phyloP scores from a whole-genome alignment of 345 rosid genomes.

The Eucalyptus virginea region DNA sequence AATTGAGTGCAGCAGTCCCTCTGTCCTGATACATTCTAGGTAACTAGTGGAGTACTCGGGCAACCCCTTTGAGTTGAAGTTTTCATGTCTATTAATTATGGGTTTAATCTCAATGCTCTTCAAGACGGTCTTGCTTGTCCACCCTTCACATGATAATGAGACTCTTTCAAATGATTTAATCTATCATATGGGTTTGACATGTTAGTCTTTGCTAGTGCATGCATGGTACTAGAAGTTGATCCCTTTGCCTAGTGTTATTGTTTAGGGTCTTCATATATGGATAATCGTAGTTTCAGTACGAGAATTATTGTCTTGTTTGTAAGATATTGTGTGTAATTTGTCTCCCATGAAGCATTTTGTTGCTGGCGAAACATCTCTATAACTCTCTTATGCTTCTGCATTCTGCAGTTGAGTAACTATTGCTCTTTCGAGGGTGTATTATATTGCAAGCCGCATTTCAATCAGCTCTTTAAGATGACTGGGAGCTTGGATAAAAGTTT shows the following conservation, averaged over 20 bases:
- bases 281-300: background rate
- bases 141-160: background rate
- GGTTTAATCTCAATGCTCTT: no score
- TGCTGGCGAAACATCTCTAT: background rate
- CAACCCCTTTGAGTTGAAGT: background rate
- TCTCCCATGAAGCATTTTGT: background rate
- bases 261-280: background rate
- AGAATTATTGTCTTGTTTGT: background rate
- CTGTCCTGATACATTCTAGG: background rate
- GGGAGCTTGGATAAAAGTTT: constrained; percentile 80
- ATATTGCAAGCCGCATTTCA: constrained; percentile 73
- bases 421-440: constrained; percentile 65
- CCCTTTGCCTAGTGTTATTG: background rate
- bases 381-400: background rate
- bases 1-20: background rate
- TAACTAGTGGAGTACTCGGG: background rate
- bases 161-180: background rate
- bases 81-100: background rate
- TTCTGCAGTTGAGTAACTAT: constrained; percentile 47
- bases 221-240: background rate
- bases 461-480: constrained; percentile 67
- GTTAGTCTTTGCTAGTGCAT: background rate
- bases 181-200: background rate
- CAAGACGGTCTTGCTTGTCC: background rate
- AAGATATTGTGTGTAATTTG: background rate